Conservation (phyloP, 169 alveolate genomes). For the Theileria orientalis region DNA sequence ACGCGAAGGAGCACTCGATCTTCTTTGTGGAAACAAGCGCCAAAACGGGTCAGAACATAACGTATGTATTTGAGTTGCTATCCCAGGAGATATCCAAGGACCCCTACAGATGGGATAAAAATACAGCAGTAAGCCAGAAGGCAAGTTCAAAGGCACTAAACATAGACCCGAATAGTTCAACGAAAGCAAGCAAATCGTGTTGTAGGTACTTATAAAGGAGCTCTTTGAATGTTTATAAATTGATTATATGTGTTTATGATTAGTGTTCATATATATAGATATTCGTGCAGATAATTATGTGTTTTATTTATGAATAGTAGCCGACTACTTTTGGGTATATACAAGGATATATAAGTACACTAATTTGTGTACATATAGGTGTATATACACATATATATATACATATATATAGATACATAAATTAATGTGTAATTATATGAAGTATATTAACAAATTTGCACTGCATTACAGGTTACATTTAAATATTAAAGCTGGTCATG, state of each 20-base stretch:
- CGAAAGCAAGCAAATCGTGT: neutral
- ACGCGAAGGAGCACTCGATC: constrained; percentile 71
- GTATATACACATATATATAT: too few species aligned
- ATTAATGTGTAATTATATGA: too few species aligned
- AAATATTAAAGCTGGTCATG: too few species aligned
- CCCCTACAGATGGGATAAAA: constrained; percentile 52
- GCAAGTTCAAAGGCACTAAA: constrained; percentile 16
- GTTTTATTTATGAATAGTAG: too few species aligned
- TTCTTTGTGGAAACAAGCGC: constrained; percentile 79
- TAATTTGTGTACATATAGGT: too few species aligned
- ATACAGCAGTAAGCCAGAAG: constrained; percentile 13
- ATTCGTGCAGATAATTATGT: too few species aligned
- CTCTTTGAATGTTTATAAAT: too few species aligned
- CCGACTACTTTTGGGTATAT: too few species aligned
- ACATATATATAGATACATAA: too few species aligned
- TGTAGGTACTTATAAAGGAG: neutral
- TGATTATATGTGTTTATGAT: neutral
- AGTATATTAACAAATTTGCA: too few species aligned
- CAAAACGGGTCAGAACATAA: constrained; percentile 74
- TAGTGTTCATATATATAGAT: neutral
- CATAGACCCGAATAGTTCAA: neutral
- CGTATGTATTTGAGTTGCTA: constrained; percentile 70
- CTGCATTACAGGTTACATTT: too few species aligned
- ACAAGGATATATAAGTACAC: too few species aligned
- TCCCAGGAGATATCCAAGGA: constrained; percentile 58